phyloP scores from a whole-genome alignment of 1,284 basidiomycete species.

The Ustilago bromivora region DNA sequence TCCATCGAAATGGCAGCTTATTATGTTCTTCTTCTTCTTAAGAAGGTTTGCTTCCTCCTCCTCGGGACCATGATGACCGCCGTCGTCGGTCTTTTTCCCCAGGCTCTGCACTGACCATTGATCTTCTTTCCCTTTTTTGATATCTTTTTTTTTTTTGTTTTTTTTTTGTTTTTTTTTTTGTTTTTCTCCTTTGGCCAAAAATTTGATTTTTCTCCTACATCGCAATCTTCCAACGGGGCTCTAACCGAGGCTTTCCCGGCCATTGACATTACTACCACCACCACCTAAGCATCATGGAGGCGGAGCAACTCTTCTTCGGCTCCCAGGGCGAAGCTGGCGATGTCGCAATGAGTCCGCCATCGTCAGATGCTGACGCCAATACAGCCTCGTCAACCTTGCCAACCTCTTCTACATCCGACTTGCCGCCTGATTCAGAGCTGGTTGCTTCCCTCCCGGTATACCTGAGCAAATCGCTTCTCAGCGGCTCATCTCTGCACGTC shows the following conservation, averaged over 20 bases:
- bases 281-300: constrained; percentile 24
- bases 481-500: constrained; percentile 53
- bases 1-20: neutral
- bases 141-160: neutral
- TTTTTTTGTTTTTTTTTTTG: neutral
- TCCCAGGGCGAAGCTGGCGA: constrained; percentile 17
- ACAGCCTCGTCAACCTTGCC: constrained; percentile 18
- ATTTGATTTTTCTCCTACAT: neutral
- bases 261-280: neutral
- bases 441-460: constrained; percentile 67
- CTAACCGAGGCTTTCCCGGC: too few species aligned
- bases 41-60: neutral
- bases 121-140: neutral
- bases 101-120: constrained; percentile 27
- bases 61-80: neutral
- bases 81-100: neutral
- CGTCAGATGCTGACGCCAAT: constrained; percentile 3
- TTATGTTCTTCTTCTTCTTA: neutral
- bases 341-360: constrained; percentile 12
- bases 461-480: constrained; percentile 58
- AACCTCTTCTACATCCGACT: constrained; percentile 23
- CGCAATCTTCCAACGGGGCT: neutral
- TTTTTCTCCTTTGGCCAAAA: neutral
- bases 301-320: constrained; percentile 34
- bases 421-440: constrained; percentile 53